Conservation (phyloP, 495 filamentous ascomycete genomes). For the Aspergillus coremiiformis region DNA sequence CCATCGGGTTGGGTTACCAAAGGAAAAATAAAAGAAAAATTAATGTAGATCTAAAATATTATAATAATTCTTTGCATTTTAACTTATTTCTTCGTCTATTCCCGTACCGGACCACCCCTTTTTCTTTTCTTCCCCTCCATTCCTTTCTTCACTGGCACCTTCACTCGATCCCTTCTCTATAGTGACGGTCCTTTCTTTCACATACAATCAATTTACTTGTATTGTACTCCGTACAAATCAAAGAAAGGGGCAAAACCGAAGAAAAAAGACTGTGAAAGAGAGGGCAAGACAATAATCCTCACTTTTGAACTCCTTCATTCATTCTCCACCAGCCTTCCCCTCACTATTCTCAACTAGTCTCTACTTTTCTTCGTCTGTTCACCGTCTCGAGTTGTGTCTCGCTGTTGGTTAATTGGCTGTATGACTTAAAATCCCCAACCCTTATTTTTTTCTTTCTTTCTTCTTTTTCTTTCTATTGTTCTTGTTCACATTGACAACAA, state of each 20-base stretch:
- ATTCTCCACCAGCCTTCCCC: neutral
- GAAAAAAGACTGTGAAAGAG: neutral
- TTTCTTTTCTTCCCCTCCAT: neutral
- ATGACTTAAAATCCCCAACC: neutral
- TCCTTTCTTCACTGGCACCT: neutral
- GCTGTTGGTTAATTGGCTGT: neutral
- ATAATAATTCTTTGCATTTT: too few relatives aligned
- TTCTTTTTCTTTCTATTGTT: neutral
- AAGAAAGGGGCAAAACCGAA: neutral
- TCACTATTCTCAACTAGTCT: neutral
- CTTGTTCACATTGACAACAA: neutral
- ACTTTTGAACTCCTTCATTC: neutral
- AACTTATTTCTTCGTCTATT: neutral
- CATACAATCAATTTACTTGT: neutral
- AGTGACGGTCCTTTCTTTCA: neutral
- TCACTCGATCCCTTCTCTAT: neutral
- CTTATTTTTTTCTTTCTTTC: neutral
- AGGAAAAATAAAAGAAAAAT: neutral
- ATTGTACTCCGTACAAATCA: neutral
- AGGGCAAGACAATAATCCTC: neutral
- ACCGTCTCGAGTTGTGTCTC: neutral
- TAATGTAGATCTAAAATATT: neutral
- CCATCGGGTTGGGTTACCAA: neutral
- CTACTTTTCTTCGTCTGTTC: neutral
- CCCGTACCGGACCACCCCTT: neutral